Evolutionary conservation across 129 eudicot species (phyloP), one percentile per base, ranked within the genome.

Genomic region (Centrapalus pauciflorus): DNA sequence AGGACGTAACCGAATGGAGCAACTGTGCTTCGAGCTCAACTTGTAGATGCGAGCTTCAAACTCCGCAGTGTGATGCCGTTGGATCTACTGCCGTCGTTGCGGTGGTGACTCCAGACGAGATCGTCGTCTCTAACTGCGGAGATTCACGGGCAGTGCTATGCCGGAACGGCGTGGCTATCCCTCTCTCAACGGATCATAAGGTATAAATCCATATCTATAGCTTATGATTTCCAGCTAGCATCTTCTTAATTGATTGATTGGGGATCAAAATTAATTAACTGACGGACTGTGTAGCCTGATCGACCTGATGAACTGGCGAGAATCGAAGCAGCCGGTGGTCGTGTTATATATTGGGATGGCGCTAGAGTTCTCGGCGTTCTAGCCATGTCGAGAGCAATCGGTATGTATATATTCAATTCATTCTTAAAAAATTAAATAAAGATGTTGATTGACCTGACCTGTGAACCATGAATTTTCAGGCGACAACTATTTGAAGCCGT

Each of bases 321-420:
- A 56, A 93, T 93, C 32, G 79, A 93, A 75, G 83, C 79, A 1
- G 95, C 96, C 28, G 99, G 99, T 37, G 99, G 99, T 19, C 92
- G 99, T 6, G 96, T 93, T 7, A 93, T 93, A 11, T 93, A 83
- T 51, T 93, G 99, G 99, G 99, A 93, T 55, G 96, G 99, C 0
- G 82, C 99, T n/a, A 51, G 99, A 20, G 99, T 93, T 67, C 82
- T 93, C 14, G 99, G 99, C 29, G 91, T 93, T 5, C 43, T 93
- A 60, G 99, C 99, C 37, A 93, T 93, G 99, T 93, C 99, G 4
- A 71, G 99, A 29, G 99, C 99, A 29, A 93, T 93, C n/a, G 99
- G 97, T 82, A 70, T 41, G 29, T 32, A 9, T n/a, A 1, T 68
- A 11, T 50, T 6, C 52, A 45, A 1, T 10, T 7, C 5, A 6